Evolutionary conservation across 768 basidiomycete species (phyloP).

Genomic region (Roridomyces roridus): DNA sequence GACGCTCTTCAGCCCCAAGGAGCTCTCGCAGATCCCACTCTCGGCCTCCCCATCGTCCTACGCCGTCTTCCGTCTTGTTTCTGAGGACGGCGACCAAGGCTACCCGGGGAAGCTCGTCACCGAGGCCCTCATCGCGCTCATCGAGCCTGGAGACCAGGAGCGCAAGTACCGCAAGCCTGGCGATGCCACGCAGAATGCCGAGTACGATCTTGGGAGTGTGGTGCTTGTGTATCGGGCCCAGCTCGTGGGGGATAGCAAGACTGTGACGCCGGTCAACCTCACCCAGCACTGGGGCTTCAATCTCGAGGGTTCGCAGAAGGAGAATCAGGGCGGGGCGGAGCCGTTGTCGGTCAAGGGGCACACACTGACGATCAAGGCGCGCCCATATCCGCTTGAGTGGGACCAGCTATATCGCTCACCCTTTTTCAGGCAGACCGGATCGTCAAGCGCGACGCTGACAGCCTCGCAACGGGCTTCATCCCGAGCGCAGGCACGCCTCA

Average conservation of each 20-base stretch:
- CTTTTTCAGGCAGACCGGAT: constrained; percentile 55
- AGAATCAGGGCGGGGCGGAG: constrained; percentile 36
- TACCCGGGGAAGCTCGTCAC: constrained; percentile 65
- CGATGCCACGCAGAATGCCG: constrained; percentile 33
- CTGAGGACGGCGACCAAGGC: constrained; percentile 73
- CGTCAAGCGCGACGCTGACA: constrained; percentile 55
- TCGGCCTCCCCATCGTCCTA: constrained; percentile 35
- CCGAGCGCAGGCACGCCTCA: constrained; percentile 56
- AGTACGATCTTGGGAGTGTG: constrained; percentile 66
- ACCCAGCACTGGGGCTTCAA: constrained; percentile 91
- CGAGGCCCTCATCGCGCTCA: constrained; percentile 62
- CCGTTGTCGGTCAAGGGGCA: constrained; percentile 59
- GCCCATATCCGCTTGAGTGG: not conserved
- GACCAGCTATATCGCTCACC: too few relatives aligned
- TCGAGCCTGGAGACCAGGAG: constrained; percentile 43
- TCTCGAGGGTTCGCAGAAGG: constrained; percentile 68
- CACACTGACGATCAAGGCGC: constrained; percentile 46
- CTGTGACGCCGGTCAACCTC: constrained; percentile 75
- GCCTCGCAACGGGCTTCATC: constrained; percentile 61
- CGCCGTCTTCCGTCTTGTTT: constrained; percentile 63
- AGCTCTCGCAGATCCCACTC: constrained; percentile 50
- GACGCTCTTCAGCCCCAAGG: constrained; percentile 62
- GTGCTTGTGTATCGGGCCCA: constrained; percentile 74
- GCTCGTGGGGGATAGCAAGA: constrained; percentile 47
- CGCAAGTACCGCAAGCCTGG: constrained; percentile 35